Evolutionary conservation across 2,329 filamentous ascomycete genomes (phyloP), one percentile per base, ranked within the genome.

Genomic region (Penicillium expansum): DNA sequence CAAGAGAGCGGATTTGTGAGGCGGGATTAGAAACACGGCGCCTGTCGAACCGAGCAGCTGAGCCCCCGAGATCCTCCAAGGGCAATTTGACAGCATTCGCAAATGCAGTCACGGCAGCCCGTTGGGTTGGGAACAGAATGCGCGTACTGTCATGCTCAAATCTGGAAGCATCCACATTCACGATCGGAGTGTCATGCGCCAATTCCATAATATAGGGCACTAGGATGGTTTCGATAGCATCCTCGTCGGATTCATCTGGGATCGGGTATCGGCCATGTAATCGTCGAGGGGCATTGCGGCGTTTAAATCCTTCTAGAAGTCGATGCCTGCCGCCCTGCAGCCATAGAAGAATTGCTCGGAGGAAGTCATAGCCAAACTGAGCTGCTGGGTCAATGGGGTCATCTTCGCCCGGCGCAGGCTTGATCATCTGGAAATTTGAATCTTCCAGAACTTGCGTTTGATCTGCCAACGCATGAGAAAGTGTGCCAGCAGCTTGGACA

Each of bases 281-380:
- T 42, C 73, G 71, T 30, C 74, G 70, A 60, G 76, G 69, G 24
- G 70, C 67, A 4, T 73, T 69, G 27, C 76, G 72, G 50, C 77
- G 74, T 39, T 80, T 82, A 68, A 88, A 88, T 0, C 82, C 83
- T 56, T 81, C 76, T 2, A 86, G 68, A 10, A 87, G 69, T 29
- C 77, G 78, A 9, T 79, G 74, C 14, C 82, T 73, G 10, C 85
- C 85, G 33, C 83, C 84, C 53, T 85, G 82, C 2, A 87, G 71
- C 83, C 84, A 88, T 1, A 87, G 74, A 2, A 86, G 66, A 42
- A 87, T 85, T 1, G 85, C 83, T 67, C 84, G 86, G 27, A 87
- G 63, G 62, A 88, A 87, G 61, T 87, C 85, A 62, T 86, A 86
- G n/a, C 78, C 78, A 66, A 87, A 87, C 14, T 80, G 79, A 43